phyloP scores from a whole-genome alignment of 352 stramenopile genomes.

The Pythium vanterpoolii region DNA sequence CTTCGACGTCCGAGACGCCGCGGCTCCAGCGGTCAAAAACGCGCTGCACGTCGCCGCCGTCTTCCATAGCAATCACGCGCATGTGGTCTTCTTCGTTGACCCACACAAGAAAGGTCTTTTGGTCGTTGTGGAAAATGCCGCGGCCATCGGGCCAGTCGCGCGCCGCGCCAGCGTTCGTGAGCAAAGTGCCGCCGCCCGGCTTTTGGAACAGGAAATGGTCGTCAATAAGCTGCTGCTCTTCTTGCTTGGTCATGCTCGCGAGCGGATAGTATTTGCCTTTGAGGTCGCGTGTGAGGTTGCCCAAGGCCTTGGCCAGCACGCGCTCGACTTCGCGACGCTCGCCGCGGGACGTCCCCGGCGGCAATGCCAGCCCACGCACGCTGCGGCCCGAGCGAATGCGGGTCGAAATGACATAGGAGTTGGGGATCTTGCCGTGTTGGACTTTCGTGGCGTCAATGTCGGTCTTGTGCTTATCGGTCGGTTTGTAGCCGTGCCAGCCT shows the following conservation, averaged over 20 bases:
- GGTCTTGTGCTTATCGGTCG: constrained; percentile 71
- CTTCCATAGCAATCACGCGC: constrained; percentile 88
- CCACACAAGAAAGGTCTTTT: constrained; percentile 90
- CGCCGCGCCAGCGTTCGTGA: constrained; percentile 82
- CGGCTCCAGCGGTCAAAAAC: constrained; percentile 89
- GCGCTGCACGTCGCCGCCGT: constrained; percentile 87
- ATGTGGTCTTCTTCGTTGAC: constrained; percentile 91
- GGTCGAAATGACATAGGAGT: constrained; percentile 89
- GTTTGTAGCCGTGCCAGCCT: constrained; percentile 83
- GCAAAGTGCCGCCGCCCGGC: constrained; percentile 82
- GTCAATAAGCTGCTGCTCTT: constrained; percentile 89
- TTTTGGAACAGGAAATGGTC: constrained; percentile 94
- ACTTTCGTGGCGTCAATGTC: constrained; percentile 84
- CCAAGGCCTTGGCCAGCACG: constrained; percentile 75
- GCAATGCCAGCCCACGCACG: constrained; percentile 86
- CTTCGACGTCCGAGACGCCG: constrained; percentile 75
- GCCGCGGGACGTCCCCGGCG: constrained; percentile 78
- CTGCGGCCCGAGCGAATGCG: constrained; percentile 90
- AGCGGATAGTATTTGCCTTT: constrained; percentile 89
- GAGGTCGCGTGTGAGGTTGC: constrained; percentile 65
- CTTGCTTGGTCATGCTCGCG: constrained; percentile 87
- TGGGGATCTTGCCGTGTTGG: constrained; percentile 58
- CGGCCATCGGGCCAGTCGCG: constrained; percentile 92
- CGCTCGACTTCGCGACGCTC: constrained; percentile 85
- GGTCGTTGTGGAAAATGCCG: constrained; percentile 93